Evolutionary conservation across 352 stramenopile genomes (phyloP).

Genomic region (Globisporangium mamillatum): DNA sequence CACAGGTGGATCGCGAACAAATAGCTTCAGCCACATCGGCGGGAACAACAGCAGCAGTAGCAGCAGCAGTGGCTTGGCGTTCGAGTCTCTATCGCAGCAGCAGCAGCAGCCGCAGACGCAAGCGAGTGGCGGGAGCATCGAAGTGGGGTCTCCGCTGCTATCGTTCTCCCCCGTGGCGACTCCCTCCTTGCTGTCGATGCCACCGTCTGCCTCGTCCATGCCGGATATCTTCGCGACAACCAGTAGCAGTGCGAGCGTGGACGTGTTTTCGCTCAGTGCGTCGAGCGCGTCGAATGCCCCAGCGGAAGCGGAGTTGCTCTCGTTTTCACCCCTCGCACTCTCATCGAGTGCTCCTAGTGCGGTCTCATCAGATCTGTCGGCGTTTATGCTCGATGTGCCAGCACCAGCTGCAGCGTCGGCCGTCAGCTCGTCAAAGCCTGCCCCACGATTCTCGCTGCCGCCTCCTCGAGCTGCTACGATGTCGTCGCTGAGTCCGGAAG

Average conservation of each 20-base stretch:
- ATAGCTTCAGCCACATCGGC: slow-evolving; percentile 10
- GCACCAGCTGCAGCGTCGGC: not conserved
- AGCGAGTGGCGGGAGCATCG: not conserved
- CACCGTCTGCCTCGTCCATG: slow-evolving; percentile 18
- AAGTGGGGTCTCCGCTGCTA: slow-evolving; percentile 27
- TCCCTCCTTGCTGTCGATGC: slow-evolving; percentile 11
- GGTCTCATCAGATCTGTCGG: not conserved
- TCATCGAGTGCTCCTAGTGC: slow-evolving; percentile 8
- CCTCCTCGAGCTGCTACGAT: slow-evolving; percentile 21
- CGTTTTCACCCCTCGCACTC: slow-evolving; percentile 20
- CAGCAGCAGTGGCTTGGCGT: not conserved
- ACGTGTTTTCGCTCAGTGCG: slow-evolving; percentile 8
- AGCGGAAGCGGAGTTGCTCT: slow-evolving; percentile 17
- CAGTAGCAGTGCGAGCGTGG: not conserved
- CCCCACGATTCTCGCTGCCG: slow-evolving; percentile 16
- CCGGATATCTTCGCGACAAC: slow-evolving; percentile 5
- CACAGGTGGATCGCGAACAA: not conserved
- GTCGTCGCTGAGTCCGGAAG: slow-evolving; percentile 4
- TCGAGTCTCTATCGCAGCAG: not conserved
- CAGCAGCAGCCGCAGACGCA: slow-evolving; percentile 6
- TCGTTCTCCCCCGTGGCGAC: slow-evolving; percentile 38
- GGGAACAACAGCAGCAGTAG: not conserved
- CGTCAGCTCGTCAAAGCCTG: slow-evolving; percentile 1
- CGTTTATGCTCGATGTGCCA: slow-evolving; percentile 12
- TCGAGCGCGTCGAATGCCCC: not conserved